A percentile compares a stretch with the other conserved stretches of the same genome.
These are phyloP conservation scores for Mucor indicus DNA, from an alignment of 371 early-diverging fungal species.

Conservation along the genomic window DNA sequence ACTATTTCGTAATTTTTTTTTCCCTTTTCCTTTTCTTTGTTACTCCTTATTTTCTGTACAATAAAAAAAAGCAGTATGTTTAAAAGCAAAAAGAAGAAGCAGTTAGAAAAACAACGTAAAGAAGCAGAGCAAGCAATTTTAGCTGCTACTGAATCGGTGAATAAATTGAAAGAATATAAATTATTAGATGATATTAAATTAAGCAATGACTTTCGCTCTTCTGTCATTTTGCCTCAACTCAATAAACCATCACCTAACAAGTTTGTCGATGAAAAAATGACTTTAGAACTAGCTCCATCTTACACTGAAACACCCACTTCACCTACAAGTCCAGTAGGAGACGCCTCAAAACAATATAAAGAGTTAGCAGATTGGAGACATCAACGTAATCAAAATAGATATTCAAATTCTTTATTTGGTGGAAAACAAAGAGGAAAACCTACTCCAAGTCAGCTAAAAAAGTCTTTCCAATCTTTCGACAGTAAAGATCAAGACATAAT, in stretches of 20 bases:
- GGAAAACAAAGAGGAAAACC: constrained; percentile 32
- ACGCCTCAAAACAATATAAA: constrained; percentile 22
- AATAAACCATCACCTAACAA: constrained; percentile 18
- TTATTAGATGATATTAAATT: constrained; percentile 36
- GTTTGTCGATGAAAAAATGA: too few relatives aligned
- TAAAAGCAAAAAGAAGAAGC: too few relatives aligned
- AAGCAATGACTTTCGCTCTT: constrained; percentile 41
- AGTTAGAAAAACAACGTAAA: too few relatives aligned
- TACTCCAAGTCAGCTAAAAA: constrained; percentile 1
- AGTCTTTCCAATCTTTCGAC: background rate
- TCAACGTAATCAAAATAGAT: constrained; percentile 22
- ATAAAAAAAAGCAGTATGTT: too few relatives aligned
- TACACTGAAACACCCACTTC: constrained; percentile 3
- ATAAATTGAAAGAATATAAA: constrained; percentile 6
- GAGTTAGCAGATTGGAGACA: constrained; percentile 32
- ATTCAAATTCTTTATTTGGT: constrained; percentile 33
- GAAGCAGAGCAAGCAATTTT: too few relatives aligned
- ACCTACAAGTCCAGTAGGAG: background rate
- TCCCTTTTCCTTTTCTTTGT: too few relatives aligned
- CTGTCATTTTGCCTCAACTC: constrained; percentile 39
- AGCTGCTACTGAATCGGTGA: too few relatives aligned
- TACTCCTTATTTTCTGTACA: too few relatives aligned
- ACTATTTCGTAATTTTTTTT: too few relatives aligned
- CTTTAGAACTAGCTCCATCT: constrained; percentile 9
- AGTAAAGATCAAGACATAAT: background rate